These are phyloP conservation scores for Rosa chinensis DNA, from an alignment of 306 rosid genomes.

Conservation along the genomic window DNA sequence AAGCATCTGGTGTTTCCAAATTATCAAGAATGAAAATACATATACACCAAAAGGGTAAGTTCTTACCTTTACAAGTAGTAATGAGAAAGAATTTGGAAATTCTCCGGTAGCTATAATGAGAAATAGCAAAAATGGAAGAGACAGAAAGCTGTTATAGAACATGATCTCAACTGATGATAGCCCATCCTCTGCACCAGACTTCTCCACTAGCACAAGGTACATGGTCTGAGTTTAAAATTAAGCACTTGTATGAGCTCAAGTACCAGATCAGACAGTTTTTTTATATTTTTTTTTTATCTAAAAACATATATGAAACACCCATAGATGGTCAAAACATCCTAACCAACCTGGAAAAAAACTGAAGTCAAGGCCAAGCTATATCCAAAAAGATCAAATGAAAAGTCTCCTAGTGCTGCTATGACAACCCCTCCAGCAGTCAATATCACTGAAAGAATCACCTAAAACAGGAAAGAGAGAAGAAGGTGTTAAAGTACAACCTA, in stretches of 20 bases:
- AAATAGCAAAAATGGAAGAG: slow-evolving; percentile 86
- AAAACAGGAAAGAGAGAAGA: slow-evolving; percentile 32
- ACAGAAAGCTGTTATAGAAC: slow-evolving; percentile 91
- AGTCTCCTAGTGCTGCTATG: slow-evolving; percentile 89
- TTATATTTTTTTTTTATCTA: neutral
- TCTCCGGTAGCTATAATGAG: slow-evolving; percentile 88
- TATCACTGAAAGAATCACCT: slow-evolving; percentile 81
- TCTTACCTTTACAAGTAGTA: slow-evolving; percentile 77
- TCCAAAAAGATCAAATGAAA: slow-evolving; percentile 88
- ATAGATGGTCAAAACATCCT: slow-evolving; percentile 13
- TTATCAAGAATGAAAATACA: slow-evolving; percentile 14
- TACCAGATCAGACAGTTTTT: neutral
- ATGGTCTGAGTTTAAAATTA: slow-evolving; percentile 64
- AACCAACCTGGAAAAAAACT: slow-evolving; percentile 82
- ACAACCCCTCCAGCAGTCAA: slow-evolving; percentile 85
- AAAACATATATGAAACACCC: neutral
- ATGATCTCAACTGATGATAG: slow-evolving; percentile 88
- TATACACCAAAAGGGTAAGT: slow-evolving; percentile 21
- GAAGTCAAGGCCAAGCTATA: slow-evolving; percentile 92
- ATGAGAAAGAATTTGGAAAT: slow-evolving; percentile 76
- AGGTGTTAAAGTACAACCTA: slow-evolving; percentile 1
- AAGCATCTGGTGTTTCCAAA: slow-evolving; percentile 5
- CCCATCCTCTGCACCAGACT: slow-evolving; percentile 94
- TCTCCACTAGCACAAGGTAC: slow-evolving; percentile 95
- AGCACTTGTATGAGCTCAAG: slow-evolving; percentile 31